phyloP scores from a whole-genome alignment of 2,329 filamentous ascomycete genomes.

The Fusarium sacchari region DNA sequence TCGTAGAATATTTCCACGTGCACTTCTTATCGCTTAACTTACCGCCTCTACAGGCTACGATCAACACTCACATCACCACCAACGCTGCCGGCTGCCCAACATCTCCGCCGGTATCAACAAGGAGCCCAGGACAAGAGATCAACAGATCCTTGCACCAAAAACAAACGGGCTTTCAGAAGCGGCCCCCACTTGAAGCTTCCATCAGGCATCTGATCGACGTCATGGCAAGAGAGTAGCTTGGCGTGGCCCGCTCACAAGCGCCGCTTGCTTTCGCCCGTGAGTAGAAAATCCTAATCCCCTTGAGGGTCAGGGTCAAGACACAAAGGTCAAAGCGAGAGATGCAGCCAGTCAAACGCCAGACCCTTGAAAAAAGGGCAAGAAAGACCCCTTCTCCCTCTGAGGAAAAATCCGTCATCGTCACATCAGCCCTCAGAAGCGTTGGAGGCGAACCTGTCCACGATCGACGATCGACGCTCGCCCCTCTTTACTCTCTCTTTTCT shows the following conservation, averaged over 20 bases:
- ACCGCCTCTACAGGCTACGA: constrained; percentile 12
- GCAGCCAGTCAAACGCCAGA: constrained; percentile 21
- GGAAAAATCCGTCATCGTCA: constrained; percentile 19
- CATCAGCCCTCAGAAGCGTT: constrained; percentile 3
- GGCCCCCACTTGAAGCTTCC: constrained; percentile 29
- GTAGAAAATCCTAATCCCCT: constrained; percentile 18
- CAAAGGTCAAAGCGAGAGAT: constrained; percentile 10
- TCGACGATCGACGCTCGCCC: constrained; percentile 30
- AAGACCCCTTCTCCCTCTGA: constrained; percentile 9
- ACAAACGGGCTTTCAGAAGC: constrained; percentile 13
- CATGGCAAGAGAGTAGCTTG: constrained; percentile 26
- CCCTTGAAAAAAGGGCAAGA: constrained; percentile 14
- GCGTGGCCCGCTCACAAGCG: constrained; percentile 30
- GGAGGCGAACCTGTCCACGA: constrained; percentile 5
- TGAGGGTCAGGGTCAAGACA: constrained; percentile 7
- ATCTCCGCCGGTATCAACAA: constrained; percentile 14
- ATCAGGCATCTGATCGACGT: constrained; percentile 38
- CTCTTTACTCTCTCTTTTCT: constrained; percentile 12
- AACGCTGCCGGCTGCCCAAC: constrained; percentile 8
- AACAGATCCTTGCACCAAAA: constrained; percentile 18
- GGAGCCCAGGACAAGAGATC: not conserved
- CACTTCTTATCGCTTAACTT: constrained; percentile 4
- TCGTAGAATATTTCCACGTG: constrained; percentile 23
- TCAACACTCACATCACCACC: constrained; percentile 20
- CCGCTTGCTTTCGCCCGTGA: constrained; percentile 1